These are phyloP conservation scores for Herpotrichia juniperi DNA, from an alignment of 2,329 filamentous ascomycete genomes.

Conservation along the genomic window DNA sequence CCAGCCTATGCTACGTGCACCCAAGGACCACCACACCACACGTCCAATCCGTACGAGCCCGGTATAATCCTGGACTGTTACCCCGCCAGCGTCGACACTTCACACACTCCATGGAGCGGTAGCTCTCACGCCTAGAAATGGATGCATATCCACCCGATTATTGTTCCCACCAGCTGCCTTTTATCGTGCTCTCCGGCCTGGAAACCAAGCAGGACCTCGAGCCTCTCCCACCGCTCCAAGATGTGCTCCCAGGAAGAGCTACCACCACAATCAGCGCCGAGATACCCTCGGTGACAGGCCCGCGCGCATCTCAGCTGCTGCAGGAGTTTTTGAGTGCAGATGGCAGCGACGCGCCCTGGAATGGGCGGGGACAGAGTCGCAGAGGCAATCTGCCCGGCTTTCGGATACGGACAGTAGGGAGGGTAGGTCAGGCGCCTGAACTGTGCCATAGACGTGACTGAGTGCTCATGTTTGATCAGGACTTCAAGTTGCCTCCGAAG, in stretches of 20 bases:
- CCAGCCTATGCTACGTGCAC: not conserved
- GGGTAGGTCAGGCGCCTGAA: constrained; percentile 67
- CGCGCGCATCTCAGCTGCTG: constrained; percentile 69
- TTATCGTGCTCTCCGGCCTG: constrained; percentile 82
- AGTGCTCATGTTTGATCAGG: constrained; percentile 40
- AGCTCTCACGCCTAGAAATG: constrained; percentile 58
- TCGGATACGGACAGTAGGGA: constrained; percentile 74
- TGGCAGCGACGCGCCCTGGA: constrained; percentile 71
- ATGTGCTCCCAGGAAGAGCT: constrained; percentile 49
- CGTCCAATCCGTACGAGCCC: not conserved
- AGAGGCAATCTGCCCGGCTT: constrained; percentile 61
- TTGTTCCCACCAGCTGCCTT: constrained; percentile 83
- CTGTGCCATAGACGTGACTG: constrained; percentile 2
- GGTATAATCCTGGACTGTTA: not conserved
- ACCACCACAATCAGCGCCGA: constrained; percentile 73
- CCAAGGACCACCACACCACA: not conserved
- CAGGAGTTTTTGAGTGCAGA: constrained; percentile 71
- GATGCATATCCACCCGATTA: constrained; percentile 81
- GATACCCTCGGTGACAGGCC: constrained; percentile 68
- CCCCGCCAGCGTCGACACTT: not conserved
- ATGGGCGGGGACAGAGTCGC: constrained; percentile 58
- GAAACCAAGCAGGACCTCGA: constrained; percentile 37
- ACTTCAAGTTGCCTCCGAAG: constrained; percentile 64
- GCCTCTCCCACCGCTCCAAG: constrained; percentile 53
- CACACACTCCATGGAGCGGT: constrained; percentile 33